phyloP scores from a whole-genome alignment of 106 monocot species.

The Dioscorea dumetorum region DNA sequence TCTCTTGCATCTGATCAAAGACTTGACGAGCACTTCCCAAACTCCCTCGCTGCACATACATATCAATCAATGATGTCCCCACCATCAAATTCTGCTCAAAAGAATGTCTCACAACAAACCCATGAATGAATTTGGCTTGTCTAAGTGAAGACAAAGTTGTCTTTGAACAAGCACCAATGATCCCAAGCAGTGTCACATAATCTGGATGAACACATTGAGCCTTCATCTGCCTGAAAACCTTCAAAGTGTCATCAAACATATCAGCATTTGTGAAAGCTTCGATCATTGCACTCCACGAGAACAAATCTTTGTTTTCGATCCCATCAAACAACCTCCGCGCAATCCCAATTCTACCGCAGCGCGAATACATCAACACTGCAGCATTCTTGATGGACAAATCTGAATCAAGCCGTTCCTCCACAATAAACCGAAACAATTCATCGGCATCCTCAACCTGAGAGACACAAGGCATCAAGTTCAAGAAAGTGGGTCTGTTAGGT shows the following conservation, averaged over 20 bases:
- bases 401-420: slow-evolving; percentile 15
- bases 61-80: slow-evolving; percentile 14
- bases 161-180: slow-evolving; percentile 15
- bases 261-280: slow-evolving; percentile 32
- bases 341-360: slow-evolving; percentile 29
- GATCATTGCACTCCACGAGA: slow-evolving; percentile 53
- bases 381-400: slow-evolving; percentile 37
- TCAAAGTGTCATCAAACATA: slow-evolving; percentile 24
- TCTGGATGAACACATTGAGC: slow-evolving; percentile 4
- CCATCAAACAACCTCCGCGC: slow-evolving; percentile 38
- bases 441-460: slow-evolving; percentile 20
- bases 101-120: slow-evolving; percentile 4
- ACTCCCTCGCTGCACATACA: slow-evolving; percentile 24
- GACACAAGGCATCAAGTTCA: slow-evolving; percentile 41
- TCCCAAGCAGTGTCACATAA: not conserved
- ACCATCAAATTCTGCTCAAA: slow-evolving; percentile 10
- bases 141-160: slow-evolving; percentile 6
- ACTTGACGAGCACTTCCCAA: slow-evolving; percentile 7
- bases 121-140: slow-evolving; percentile 16
- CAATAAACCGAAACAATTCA: slow-evolving; percentile 23
- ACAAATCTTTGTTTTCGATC: slow-evolving; percentile 11
- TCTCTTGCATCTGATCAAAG: slow-evolving; percentile 13
- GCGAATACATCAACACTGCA: slow-evolving; percentile 29
- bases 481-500: slow-evolving; percentile 30
- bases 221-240: slow-evolving; percentile 35